Conservation (phyloP, 768 basidiomycete species). For the Phaffia australis region DNA sequence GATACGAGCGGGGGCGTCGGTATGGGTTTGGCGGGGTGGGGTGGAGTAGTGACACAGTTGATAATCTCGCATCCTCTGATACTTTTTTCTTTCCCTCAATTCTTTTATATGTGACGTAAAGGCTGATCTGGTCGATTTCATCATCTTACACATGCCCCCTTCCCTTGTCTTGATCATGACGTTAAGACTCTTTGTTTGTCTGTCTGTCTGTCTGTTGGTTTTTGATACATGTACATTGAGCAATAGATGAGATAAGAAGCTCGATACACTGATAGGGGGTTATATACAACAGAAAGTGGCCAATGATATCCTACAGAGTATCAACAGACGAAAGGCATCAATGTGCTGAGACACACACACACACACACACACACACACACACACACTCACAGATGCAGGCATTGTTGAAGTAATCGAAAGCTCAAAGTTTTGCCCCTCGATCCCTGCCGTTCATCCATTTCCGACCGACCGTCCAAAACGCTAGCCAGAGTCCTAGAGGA, state of each 20-base stretch:
- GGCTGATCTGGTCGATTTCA: neutral
- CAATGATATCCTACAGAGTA: too few relatives aligned
- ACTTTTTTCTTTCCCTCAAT: neutral
- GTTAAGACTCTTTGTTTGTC: neutral
- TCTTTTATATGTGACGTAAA: neutral
- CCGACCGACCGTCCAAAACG: constrained; percentile 28
- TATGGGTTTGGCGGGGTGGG: too few relatives aligned
- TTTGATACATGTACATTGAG: neutral
- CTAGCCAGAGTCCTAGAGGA: constrained; percentile 40
- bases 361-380: neutral
- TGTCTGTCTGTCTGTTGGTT: too few relatives aligned
- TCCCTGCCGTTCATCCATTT: constrained; percentile 28
- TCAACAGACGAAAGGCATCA: too few relatives aligned
- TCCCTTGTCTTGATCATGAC: neutral
- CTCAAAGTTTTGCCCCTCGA: constrained; percentile 2
- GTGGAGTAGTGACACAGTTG: too few relatives aligned
- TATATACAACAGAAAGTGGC: too few relatives aligned
- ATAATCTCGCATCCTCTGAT: neutral
- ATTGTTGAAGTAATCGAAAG: neutral
- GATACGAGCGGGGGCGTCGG: too few relatives aligned
- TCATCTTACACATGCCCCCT: neutral
- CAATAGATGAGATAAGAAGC: too few relatives aligned
- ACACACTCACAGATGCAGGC: neutral
- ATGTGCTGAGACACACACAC: too few relatives aligned
- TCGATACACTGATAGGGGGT: too few relatives aligned